phyloP scores from a whole-genome alignment of 345 rosid species.

The Microthlaspi erraticum region DNA sequence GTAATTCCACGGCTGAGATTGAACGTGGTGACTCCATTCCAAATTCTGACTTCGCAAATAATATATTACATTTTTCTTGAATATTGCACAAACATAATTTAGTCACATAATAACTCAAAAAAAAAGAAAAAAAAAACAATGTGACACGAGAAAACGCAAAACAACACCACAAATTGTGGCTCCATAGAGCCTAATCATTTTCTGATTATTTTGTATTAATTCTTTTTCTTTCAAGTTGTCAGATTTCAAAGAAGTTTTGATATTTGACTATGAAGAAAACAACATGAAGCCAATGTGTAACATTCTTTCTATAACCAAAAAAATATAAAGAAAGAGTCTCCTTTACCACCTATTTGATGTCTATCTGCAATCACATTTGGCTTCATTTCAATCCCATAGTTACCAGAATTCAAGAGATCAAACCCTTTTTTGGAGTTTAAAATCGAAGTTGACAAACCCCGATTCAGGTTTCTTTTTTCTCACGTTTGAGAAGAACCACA shows the following conservation, averaged over 20 bases:
- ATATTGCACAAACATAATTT: no score
- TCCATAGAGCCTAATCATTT: no score
- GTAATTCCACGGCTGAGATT: no score
- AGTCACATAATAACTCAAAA: no score
- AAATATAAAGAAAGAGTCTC: not conserved
- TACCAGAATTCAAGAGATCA: constrained; percentile 51
- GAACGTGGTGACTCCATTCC: no score
- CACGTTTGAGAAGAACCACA: constrained; percentile 34
- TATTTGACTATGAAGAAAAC: constrained; percentile 15
- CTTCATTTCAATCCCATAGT: constrained; percentile 52
- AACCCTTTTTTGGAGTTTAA: constrained; percentile 57
- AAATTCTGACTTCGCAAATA: no score
- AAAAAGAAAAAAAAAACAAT: no score
- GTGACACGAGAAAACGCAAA: no score
- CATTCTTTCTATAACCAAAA: constrained; percentile 33
- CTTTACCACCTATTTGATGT: constrained; percentile 32
- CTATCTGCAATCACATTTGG: constrained; percentile 45
- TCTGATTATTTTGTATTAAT: not conserved
- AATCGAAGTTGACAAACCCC: constrained; percentile 53
- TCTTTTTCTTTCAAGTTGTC: not conserved
- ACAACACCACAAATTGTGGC: no score
- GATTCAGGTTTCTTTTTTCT: constrained; percentile 45
- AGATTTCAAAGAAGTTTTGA: not conserved
- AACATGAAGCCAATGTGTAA: constrained; percentile 39
- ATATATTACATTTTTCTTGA: no score